These are phyloP conservation scores for Fragosphaeria purpurea DNA, from an alignment of 2,329 filamentous ascomycete genomes.

Conservation along the genomic window DNA sequence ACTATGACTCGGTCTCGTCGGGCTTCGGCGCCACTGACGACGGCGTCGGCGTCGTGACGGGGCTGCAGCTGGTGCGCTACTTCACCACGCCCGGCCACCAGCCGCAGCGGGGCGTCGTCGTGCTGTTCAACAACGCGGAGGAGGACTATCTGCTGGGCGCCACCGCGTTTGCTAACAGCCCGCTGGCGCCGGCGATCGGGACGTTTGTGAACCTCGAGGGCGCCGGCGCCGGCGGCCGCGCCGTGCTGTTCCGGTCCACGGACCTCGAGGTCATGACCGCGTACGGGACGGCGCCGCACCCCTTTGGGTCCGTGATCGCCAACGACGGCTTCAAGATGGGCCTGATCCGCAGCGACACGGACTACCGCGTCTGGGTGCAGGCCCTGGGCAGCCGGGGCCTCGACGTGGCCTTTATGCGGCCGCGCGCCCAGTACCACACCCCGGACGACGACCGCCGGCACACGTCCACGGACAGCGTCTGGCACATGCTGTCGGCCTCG, in stretches of 20 bases:
- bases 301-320: conserved; percentile 74
- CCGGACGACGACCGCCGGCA: conserved; percentile 77
- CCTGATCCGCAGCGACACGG: conserved; percentile 74
- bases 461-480: conserved; percentile 60
- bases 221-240: conserved; percentile 81
- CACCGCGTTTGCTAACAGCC: conserved; percentile 72
- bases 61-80: conserved; percentile 77
- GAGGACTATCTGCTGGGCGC: conserved; percentile 89
- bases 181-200: conserved; percentile 68
- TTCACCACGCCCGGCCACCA: conserved; percentile 64
- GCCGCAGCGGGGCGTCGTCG: conserved; percentile 70
- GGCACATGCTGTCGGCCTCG: conserved; percentile 90
- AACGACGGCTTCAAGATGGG: conserved; percentile 76
- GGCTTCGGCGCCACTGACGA: conserved; percentile 92
- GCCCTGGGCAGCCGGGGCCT: conserved; percentile 74
- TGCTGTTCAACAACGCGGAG: conserved; percentile 89
- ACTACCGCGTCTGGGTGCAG: conserved; percentile 75
- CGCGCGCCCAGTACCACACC: conserved; percentile 81
- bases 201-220: conserved; percentile 94
- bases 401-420: conserved; percentile 85
- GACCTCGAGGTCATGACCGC: conserved; percentile 77
- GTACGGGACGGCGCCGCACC: conserved; percentile 61
- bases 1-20: conserved; percentile 84
- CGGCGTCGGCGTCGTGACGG: conserved; percentile 77
- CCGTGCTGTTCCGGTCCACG: conserved; percentile 77